Conservation (phyloP, 2,329 filamentous ascomycete species). For the Cryphonectria radicalis region DNA sequence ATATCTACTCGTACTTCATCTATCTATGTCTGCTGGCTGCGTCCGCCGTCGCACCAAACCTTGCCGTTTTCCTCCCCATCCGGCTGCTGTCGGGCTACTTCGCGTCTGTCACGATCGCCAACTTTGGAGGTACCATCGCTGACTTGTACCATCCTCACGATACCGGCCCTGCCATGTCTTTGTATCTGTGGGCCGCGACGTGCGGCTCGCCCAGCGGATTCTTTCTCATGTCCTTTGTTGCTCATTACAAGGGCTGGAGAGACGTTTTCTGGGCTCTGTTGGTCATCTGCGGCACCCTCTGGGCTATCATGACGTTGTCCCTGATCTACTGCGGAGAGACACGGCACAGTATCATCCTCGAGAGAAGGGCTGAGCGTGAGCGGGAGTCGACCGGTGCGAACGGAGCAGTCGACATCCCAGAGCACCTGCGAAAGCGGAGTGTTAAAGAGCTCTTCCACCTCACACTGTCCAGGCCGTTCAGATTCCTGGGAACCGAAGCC, state of each 20-base stretch:
- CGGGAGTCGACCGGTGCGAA: conserved; percentile 34
- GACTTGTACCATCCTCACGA: conserved; percentile 48
- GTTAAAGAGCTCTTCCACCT: conserved; percentile 45
- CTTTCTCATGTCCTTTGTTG: conserved; percentile 50
- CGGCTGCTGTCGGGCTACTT: conserved; percentile 50
- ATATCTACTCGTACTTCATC: conserved; percentile 46
- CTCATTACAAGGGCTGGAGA: conserved; percentile 47
- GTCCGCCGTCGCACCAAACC: conserved; percentile 46
- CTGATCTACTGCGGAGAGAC: conserved; percentile 44
- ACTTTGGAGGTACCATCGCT: conserved; percentile 49
- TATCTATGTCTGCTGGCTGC: conserved; percentile 48
- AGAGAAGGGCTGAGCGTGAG: conserved; percentile 39
- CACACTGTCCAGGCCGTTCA: conserved; percentile 50
- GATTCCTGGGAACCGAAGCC: conserved; percentile 50
- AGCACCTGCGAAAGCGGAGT: conserved; percentile 42
- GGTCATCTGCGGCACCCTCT: conserved; percentile 48
- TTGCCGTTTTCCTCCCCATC: conserved; percentile 47
- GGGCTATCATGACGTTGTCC: conserved; percentile 46
- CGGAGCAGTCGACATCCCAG: conserved; percentile 40
- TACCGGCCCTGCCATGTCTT: conserved; percentile 42
- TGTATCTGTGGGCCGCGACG: conserved; percentile 50
- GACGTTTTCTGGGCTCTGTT: conserved; percentile 51
- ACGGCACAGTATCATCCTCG: conserved; percentile 43
- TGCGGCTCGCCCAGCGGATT: conserved; percentile 50
- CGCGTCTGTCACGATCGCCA: conserved; percentile 43